A percentile compares a stretch with the other conserved stretches of the same genome.
These are phyloP conservation scores for Termitomyces sp. DNA, from an alignment of 768 basidiomycete species.

Conservation along the genomic window DNA sequence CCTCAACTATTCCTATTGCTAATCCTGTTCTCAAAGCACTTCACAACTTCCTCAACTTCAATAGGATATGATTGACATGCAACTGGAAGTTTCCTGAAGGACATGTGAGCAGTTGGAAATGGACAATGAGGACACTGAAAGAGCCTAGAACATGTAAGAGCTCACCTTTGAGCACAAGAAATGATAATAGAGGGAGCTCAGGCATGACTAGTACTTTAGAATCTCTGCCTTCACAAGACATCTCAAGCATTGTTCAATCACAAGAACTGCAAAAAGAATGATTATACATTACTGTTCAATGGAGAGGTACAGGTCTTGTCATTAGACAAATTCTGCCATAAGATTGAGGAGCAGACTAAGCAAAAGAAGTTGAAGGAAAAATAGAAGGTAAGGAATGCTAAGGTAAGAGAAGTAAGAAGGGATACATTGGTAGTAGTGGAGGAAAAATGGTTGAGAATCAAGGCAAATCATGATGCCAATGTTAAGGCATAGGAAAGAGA, in stretches of 20 bases:
- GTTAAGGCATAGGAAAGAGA: slow-evolving; percentile 1
- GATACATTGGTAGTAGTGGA: neutral
- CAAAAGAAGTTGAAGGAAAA: neutral
- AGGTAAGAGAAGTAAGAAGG: too few relatives aligned
- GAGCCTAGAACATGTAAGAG: too few relatives aligned
- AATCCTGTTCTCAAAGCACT: too few relatives aligned
- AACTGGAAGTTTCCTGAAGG: too few relatives aligned
- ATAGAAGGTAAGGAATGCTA: neutral
- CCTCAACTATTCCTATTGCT: too few relatives aligned
- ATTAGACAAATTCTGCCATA: neutral
- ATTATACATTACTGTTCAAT: neutral
- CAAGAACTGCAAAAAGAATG: neutral
- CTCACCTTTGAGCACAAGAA: neutral
- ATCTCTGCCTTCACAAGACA: neutral
- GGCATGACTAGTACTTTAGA: neutral
- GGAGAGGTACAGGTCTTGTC: neutral
- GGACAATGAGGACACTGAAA: neutral
- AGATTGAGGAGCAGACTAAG: neutral
- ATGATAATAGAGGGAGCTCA: neutral
- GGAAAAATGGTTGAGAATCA: slow-evolving; percentile 13
- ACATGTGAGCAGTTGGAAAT: neutral
- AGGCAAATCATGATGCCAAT: slow-evolving; percentile 7
- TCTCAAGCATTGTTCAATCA: neutral
- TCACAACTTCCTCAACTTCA: too few relatives aligned
- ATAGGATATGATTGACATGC: too few relatives aligned